A percentile compares a stretch with the other conserved stretches of the same genome.
phyloP scores from a whole-genome alignment of 305 asterid species.

The Solanum hybrid region DNA sequence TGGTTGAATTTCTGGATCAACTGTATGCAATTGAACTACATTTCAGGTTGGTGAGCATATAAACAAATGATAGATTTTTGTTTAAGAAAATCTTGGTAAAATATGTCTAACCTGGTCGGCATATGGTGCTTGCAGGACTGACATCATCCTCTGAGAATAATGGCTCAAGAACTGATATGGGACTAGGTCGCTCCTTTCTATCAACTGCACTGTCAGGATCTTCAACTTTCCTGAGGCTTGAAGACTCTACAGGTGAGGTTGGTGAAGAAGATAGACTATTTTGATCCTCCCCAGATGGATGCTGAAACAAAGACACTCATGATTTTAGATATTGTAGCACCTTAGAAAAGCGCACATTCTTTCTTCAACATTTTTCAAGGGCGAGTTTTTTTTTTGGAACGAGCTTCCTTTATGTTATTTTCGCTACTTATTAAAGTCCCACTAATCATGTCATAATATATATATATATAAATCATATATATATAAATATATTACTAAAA shows the following conservation, averaged over 20 bases:
- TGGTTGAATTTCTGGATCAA: slow-evolving; percentile 54
- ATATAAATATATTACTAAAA: background rate
- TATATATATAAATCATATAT: too few species aligned
- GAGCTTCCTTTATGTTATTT: background rate
- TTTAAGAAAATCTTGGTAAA: background rate
- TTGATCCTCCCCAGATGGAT: background rate
- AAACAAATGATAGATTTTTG: background rate
- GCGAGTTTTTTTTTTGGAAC: background rate
- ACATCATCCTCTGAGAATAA: slow-evolving; percentile 60
- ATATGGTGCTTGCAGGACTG: slow-evolving; percentile 65
- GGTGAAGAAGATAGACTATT: slow-evolving; percentile 23
- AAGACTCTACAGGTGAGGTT: slow-evolving; percentile 30
- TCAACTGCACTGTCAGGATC: slow-evolving; percentile 29
- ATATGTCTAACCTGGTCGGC: slow-evolving; percentile 47
- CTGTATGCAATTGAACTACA: slow-evolving; percentile 28
- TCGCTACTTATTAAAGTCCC: background rate
- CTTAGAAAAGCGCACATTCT: background rate
- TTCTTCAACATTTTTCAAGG: background rate
- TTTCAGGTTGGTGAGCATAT: slow-evolving; percentile 16
- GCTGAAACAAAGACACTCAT: background rate
- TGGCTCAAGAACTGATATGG: slow-evolving; percentile 85
- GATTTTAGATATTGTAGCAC: background rate
- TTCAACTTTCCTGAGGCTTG: slow-evolving; percentile 28
- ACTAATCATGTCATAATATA: background rate
- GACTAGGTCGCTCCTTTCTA: slow-evolving; percentile 75